Evolutionary conservation across 345 rosid species (phyloP).

Genomic region (Erucastrum elatum): DNA sequence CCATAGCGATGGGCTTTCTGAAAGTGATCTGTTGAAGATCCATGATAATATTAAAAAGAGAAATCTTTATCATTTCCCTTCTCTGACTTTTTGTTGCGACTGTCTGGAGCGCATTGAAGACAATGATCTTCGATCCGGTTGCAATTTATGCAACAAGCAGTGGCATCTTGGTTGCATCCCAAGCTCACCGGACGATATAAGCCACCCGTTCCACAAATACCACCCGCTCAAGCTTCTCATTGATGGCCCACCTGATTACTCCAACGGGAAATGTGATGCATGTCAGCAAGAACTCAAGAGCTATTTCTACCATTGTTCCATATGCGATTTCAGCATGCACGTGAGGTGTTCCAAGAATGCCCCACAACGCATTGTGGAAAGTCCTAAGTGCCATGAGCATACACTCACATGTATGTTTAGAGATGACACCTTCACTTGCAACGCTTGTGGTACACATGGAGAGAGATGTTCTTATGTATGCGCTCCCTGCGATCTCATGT

Average conservation of each 20-base stretch:
- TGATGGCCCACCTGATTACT: not conserved
- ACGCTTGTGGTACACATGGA: not conserved
- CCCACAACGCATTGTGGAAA: not conserved
- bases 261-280: not conserved
- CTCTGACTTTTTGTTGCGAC: not conserved
- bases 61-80: no score
- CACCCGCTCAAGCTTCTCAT: not conserved
- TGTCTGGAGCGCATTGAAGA: not conserved
- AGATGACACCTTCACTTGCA: not conserved
- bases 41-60: no score
- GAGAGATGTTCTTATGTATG: not conserved
- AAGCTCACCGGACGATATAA: not conserved
- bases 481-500: not conserved
- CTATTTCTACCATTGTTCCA: not conserved
- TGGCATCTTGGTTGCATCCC: conserved; percentile 1
- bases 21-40: no score
- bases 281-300: not conserved
- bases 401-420: conserved; percentile 2
- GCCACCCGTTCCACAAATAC: not conserved
- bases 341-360: not conserved
- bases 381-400: not conserved
- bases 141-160: not conserved
- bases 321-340: conserved; percentile 4
- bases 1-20: not conserved
- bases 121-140: not conserved